A percentile compares a stretch with the other conserved stretches of the same genome.
Evolutionary conservation across 1,284 basidiomycete species (phyloP).

Genomic region (Golubevia pallescens): DNA sequence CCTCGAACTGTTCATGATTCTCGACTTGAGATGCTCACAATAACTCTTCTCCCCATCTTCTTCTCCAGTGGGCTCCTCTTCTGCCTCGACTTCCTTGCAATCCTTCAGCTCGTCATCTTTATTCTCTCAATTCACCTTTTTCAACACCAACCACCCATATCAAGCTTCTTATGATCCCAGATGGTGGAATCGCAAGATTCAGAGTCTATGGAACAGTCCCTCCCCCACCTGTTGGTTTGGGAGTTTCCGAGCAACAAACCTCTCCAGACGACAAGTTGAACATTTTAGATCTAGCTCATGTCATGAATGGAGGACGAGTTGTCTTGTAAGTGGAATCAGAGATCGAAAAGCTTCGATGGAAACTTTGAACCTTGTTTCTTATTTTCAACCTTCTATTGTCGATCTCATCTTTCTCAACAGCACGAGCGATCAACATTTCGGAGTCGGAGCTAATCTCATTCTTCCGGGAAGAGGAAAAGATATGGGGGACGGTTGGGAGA

Average conservation of each 20-base stretch:
- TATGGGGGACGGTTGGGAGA: constrained; percentile 99
- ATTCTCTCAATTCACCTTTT: constrained; percentile 7
- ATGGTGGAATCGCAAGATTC: constrained; percentile 71
- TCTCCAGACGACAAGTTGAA: constrained; percentile 49
- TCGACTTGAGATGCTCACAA: neutral
- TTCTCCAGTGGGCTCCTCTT: constrained; percentile 33
- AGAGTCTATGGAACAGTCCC: constrained; percentile 59
- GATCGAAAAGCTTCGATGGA: neutral
- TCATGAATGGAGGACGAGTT: constrained; percentile 84
- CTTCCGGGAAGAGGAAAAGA: constrained; percentile 80
- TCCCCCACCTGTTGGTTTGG: constrained; percentile 43
- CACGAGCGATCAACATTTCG: constrained; percentile 87
- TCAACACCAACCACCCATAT: constrained; percentile 9
- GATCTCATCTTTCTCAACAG: constrained; percentile 7
- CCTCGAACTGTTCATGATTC: constrained; percentile 2
- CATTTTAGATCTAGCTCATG: constrained; percentile 83
- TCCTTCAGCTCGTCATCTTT: constrained; percentile 12
- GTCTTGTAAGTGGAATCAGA: constrained; percentile 66
- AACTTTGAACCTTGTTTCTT: constrained; percentile 1
- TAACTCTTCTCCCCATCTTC: neutral
- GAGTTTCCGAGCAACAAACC: constrained; percentile 59
- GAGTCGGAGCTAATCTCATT: constrained; percentile 86
- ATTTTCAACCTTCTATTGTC: neutral
- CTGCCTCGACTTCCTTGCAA: constrained; percentile 42
- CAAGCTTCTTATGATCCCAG: constrained; percentile 12